Base-by-base conservation (phyloP, 208 protist species). In the Tritrichomonas foetus region DNA sequence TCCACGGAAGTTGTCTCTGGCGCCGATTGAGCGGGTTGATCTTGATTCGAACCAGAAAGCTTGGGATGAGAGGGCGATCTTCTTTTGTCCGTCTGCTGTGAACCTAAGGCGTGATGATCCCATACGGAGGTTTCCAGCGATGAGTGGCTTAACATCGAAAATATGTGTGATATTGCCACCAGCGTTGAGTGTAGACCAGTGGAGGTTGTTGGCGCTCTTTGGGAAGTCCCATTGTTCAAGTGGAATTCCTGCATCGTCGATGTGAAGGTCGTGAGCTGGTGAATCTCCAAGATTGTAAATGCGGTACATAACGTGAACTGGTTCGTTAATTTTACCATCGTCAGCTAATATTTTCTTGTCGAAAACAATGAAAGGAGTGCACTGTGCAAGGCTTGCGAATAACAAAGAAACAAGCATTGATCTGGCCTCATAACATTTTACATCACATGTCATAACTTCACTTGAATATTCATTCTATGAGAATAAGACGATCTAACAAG, bases 261-360 rank as follows among this genome's bases (percentile, higher is more conserved):
- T 57, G 20, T 13, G 25, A 57, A 89, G 78, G 20, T 89, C 78
- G 33, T 41, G 53, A 57, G 41, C 47, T 89, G 41, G 16, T n/a
- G 78, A 33, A 89, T 89, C 78, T 20, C 78, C 78, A 33, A 57
- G 78, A 39, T 89, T 89, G 47, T 41, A 33, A 27, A 89, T 89
- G 8, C 25, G 16, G 47, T 89, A 89, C 1, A 53, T 39, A 33
- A 44, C 44, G 22, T 89, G 44, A 13, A 89, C 30, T 89, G 78
- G 78, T 39, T 89, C 78, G 30, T 36, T 36, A 57, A 89, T n/a
- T 30, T 57, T 89, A 27, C 47, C 78, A 20, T 30, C 25, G 0
- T 1, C 14, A 5, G 13, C 8, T 13, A 33, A 13, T 39, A 89
- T 33, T 47, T 89, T 89, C 47, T 89, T 89, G 16, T 89, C 78